Evolutionary conservation across 805 yeast species (phyloP).

Genomic region (Cyberlindnera xylosilytica): DNA sequence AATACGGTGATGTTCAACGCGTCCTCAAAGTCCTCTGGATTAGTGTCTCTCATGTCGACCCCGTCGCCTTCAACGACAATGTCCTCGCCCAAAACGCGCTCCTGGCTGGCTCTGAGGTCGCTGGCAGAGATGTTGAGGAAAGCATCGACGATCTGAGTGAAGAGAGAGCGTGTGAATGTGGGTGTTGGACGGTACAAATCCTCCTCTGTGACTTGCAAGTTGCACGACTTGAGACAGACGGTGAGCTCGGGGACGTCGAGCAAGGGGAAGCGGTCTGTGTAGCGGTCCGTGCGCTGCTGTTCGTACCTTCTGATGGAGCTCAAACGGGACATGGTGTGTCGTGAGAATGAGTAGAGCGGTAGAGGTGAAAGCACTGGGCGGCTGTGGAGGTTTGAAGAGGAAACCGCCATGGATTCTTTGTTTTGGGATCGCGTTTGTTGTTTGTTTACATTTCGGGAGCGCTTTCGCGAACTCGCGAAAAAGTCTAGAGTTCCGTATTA

Average conservation of each 20-base stretch:
- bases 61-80: conserved; percentile 7
- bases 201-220: conserved; percentile 59
- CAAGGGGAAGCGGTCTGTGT: conserved; percentile 55
- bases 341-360: neutral
- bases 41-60: conserved; percentile 7
- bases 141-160: conserved; percentile 58
- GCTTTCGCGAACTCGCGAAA: neutral
- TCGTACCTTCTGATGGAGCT: conserved; percentile 19
- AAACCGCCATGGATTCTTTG: neutral
- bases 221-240: conserved; percentile 57
- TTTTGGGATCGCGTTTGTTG: conserved; percentile 11
- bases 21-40: conserved; percentile 32
- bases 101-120: conserved; percentile 30
- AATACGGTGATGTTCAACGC: conserved; percentile 52
- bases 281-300: conserved; percentile 41
- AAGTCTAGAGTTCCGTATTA: conserved; percentile 11
- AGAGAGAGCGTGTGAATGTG: conserved; percentile 49
- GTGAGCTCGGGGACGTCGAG: conserved; percentile 60
- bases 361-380: neutral
- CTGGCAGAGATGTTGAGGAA: conserved; percentile 61
- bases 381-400: neutral
- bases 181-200: conserved; percentile 55
- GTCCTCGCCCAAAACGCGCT: conserved; percentile 12
- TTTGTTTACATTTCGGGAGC: conserved; percentile 11
- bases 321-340: conserved; percentile 18